Percentiles rank a stretch among this genome's conserved stretches.
These are phyloP conservation scores for Scleroderma bovista DNA, from an alignment of 768 basidiomycete species.

Conservation along the genomic window DNA sequence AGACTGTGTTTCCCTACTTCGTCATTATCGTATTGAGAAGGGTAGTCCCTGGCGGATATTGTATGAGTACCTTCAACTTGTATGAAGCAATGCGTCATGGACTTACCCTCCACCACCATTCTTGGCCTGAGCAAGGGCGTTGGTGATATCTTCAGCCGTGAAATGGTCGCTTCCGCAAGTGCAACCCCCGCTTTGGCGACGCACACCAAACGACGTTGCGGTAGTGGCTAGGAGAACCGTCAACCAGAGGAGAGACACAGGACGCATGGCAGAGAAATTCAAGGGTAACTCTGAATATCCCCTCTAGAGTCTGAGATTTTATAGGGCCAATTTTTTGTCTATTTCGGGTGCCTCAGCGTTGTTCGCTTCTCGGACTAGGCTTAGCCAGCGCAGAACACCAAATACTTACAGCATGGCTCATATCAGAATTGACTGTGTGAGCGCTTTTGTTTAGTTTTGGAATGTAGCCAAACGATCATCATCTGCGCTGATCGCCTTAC, in stretches of 20 bases:
- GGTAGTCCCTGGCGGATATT: constrained; percentile 14
- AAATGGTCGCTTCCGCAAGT: constrained; percentile 16
- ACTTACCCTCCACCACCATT: constrained; percentile 15
- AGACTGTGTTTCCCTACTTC: constrained; percentile 10
- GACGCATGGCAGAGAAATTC: background rate
- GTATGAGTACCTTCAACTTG: background rate
- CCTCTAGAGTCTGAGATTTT: no score
- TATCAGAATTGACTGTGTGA: no score
- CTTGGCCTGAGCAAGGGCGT: constrained; percentile 16
- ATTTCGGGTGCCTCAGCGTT: no score
- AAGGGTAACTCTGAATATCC: no score
- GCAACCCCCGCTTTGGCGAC: constrained; percentile 16
- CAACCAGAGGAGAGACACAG: background rate
- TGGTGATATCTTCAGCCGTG: constrained; percentile 10
- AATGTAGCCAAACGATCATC: no score
- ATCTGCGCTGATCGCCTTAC: no score
- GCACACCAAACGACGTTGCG: background rate
- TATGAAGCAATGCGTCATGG: background rate
- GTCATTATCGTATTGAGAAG: constrained; percentile 22
- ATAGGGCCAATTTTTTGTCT: no score
- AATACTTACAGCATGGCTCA: no score
- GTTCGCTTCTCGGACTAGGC: no score
- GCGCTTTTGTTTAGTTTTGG: no score
- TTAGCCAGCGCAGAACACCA: no score
- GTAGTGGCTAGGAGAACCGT: background rate